Evolutionary conservation across 2,329 filamentous ascomycete genomes (phyloP).

Genomic region (Fusarium sulawesiense): DNA sequence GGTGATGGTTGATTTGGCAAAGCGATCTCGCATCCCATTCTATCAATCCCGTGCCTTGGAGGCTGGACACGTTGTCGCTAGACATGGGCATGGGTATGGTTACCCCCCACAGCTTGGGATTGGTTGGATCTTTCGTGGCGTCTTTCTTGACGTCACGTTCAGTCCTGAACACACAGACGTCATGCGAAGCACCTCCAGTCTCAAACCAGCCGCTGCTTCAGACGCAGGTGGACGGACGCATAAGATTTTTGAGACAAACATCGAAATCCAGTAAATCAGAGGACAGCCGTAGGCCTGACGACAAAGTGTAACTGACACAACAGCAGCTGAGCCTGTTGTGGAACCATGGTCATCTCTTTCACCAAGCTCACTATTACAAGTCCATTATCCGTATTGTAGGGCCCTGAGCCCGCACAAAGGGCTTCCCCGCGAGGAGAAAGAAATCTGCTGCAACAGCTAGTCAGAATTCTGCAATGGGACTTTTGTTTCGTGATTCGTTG

Average conservation of each 20-base stretch:
- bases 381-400: conserved; percentile 1
- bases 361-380: neutral
- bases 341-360: conserved; percentile 1
- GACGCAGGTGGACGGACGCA: conserved; percentile 27
- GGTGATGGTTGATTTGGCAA: neutral
- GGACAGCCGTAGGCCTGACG: neutral
- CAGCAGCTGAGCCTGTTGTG: conserved; percentile 26
- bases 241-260: conserved; percentile 32
- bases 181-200: conserved; percentile 36
- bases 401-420: neutral
- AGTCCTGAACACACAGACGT: conserved; percentile 39
- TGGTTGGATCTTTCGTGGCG: conserved; percentile 47
- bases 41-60: conserved; percentile 14
- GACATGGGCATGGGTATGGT: conserved; percentile 26
- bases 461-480: neutral
- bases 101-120: conserved; percentile 45
- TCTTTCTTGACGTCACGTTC: conserved; percentile 46
- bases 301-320: conserved; percentile 12
- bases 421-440: conserved; percentile 1
- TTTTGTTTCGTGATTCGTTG: neutral
- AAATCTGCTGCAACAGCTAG: neutral
- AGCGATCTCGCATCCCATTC: neutral
- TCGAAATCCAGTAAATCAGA: conserved; percentile 8
- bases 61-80: conserved; percentile 45
- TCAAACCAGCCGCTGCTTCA: conserved; percentile 42